These are phyloP conservation scores for Eucalyptus shirleyi DNA, from an alignment of 345 rosid genomes.

Conservation along the genomic window DNA sequence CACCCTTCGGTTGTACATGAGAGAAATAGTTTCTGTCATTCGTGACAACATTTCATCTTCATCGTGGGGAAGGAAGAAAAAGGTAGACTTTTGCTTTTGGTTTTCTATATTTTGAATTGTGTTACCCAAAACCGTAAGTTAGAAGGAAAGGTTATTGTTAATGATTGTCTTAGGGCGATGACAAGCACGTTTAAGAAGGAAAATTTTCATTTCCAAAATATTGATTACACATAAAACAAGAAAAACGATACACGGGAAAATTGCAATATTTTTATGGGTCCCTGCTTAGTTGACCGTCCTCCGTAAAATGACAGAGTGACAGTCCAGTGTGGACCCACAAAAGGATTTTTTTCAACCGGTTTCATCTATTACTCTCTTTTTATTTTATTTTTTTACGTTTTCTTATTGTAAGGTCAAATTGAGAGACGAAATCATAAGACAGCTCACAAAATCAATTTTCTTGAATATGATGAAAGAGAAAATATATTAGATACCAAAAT, in stretches of 20 bases:
- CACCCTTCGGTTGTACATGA: conserved; percentile 68
- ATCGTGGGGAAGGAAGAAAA: conserved; percentile 88
- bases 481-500: too few relatives aligned
- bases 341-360: too few relatives aligned
- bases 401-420: too few relatives aligned
- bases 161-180: neutral
- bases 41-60: conserved; percentile 67
- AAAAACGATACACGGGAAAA: neutral
- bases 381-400: too few relatives aligned
- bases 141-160: neutral
- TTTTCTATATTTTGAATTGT: neutral
- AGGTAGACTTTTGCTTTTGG: conserved; percentile 15
- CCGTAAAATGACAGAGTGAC: too few relatives aligned
- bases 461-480: too few relatives aligned
- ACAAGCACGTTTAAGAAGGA: neutral
- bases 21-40: conserved; percentile 67
- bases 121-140: neutral
- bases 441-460: too few relatives aligned
- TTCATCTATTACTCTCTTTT: too few relatives aligned
- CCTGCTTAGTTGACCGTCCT: too few relatives aligned
- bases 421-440: too few relatives aligned
- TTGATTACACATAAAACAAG: neutral
- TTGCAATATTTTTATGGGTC: neutral
- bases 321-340: too few relatives aligned
- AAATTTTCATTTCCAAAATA: neutral